Evolutionary conservation across 2,329 filamentous ascomycete genomes (phyloP), one percentile per base, ranked within the genome.

Genomic region (Exophiala dermatitidis): DNA sequence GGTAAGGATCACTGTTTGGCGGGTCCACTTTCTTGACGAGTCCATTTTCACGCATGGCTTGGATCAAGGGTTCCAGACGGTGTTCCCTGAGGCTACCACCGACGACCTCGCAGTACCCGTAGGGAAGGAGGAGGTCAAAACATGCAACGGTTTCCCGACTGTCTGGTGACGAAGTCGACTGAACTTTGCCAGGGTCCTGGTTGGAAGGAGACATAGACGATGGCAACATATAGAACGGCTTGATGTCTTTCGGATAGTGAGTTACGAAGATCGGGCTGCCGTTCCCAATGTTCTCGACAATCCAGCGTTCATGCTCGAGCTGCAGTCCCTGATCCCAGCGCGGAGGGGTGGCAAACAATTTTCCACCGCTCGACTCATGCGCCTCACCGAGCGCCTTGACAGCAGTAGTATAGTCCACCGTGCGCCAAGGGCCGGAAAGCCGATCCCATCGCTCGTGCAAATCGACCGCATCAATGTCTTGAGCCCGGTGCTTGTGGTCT

Each of bases 71-170:
- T 1, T 79, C 71, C 34, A 90, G 73, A 41, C 86, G 81, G 70
- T 95, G 83, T 71, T 95, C 90, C 71, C 90, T 88, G 75, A 95
- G 82, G 2, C 89, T 95, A 34, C 90, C 90, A 29, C 90, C 90
- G 1, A 86, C 88, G 46, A 95, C 80, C 71, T 96, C 90, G 66
- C 88, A 90, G 53, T 91, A 77, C 54, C 90, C 86, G 10, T 89
- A 89, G 10, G 95, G 83, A 10, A 96, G 76, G 6, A 64, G 57
- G 45, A 96, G 79, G 68, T 96, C 90, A 67, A 96, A 96, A 71
- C 89, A 95, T 55, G 90, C 88, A 8, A 89, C 89, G 3, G 89
- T 94, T 46, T 69, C 64, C 33, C 61, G 56, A 8, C 36, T 48
- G 46, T 46, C 47, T 3, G 29, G 34, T 37, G 48, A 29, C 3